Conservation (phyloP, 106 monocot genomes). For the Allium cepa region DNA sequence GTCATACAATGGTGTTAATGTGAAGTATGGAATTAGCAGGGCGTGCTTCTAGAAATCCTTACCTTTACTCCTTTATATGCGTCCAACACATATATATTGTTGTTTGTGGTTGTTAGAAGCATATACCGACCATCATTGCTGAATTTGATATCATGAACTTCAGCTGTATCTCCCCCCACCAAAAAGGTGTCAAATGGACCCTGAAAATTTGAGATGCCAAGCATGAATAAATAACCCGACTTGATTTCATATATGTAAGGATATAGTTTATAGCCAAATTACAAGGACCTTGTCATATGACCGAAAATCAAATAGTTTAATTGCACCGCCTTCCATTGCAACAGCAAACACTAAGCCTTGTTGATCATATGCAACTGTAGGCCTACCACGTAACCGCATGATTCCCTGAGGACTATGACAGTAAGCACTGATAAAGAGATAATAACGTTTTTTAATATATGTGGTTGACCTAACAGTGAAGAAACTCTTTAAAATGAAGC, state of each 20-base stretch:
- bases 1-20: too few species aligned
- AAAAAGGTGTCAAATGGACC: conserved; percentile 98
- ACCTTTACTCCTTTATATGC: conserved; percentile 97
- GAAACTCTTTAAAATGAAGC: background rate
- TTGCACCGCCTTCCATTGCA: conserved; percentile 99
- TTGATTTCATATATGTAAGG: background rate
- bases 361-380: conserved; percentile 96
- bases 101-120: conserved; percentile 93
- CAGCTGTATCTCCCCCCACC: conserved; percentile 99
- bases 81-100: conserved; percentile 94
- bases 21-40: too few species aligned
- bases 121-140: conserved; percentile 99
- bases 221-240: too few species aligned
- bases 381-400: conserved; percentile 81
- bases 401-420: conserved; percentile 61
- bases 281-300: conserved; percentile 86
- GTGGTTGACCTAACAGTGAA: background rate
- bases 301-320: conserved; percentile 95
- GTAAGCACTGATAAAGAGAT: conserved; percentile 16
- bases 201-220: conserved; percentile 26
- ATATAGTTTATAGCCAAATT: background rate
- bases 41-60: background rate
- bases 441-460: conserved; percentile 3
- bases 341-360: conserved; percentile 99
- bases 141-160: conserved; percentile 98